Base-by-base conservation (phyloP, 805 yeast genomes). In the Spathaspora arborariae region DNA sequence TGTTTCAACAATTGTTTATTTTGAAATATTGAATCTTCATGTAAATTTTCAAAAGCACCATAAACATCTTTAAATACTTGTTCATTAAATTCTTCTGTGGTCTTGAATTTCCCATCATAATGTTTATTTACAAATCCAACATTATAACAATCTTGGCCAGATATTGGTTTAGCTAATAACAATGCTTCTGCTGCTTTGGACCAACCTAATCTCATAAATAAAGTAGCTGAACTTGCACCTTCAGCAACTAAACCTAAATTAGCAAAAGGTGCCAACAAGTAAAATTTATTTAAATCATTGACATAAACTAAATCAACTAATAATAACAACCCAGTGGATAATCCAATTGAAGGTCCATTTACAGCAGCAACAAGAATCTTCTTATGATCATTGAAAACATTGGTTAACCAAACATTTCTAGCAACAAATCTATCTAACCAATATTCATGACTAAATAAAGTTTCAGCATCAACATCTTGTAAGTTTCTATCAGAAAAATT, bases 301-400 rank as follows among this genome's bases (percentile, higher is more conserved):
- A 84, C 83, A 59, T 87, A 88, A 8, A 89, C 74, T 49, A 89
- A 72, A 64, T 89, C 97, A 64, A 86, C 81, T 45, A 85, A 67
- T n/a, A 84, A 78, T 10, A 88, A 82, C 44, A 89, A 63, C 0
- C 90, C 89, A 2, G 91, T 81, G 26, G 82, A 71, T 48, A 89
- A 74, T 0, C 97, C 97, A 48, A 89, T 77, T 4, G 81, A 95
- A 0, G 97, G 96, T 0, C 97, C 97, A 60, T 89, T 89, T 47
- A 89, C 71, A 3, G 89, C 91, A 39, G 80, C 79, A 21, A 82
- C 82, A 33, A 89, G 67, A 7, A 88, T 72, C 60, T 89, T 89
- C 8, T 75, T 65, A 64, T 89, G 96, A 56, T 81, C 78, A 52
- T 80, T 78, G 60, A 87, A 80, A 34, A 84, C 70, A 52, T 81